These are phyloP conservation scores for Trichomonas vaginalis DNA, from an alignment of 208 protist species.

Conservation along the genomic window DNA sequence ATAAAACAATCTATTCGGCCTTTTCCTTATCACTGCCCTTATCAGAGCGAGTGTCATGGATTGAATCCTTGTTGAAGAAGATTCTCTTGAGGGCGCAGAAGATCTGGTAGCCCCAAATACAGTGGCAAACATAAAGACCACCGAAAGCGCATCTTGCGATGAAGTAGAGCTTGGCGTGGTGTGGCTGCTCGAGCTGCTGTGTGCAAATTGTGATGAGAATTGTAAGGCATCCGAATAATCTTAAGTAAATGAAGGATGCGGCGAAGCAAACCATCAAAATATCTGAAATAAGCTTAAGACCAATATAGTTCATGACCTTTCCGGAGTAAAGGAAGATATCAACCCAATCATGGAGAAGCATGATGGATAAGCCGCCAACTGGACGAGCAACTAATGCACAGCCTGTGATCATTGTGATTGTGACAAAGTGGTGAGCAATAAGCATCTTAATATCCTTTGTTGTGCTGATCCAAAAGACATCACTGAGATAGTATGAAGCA, in stretches of 20 bases:
- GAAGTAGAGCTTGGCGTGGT: neutral
- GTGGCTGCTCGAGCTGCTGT: neutral
- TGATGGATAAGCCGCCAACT: neutral
- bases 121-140: neutral
- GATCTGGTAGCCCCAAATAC: neutral
- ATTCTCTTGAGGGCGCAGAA: neutral
- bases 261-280: neutral
- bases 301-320: neutral
- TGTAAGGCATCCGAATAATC: neutral
- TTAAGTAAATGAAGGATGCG: neutral
- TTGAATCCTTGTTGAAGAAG: neutral
- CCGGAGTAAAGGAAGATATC: neutral
- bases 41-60: neutral
- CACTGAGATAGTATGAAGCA: neutral
- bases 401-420: neutral
- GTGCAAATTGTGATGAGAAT: neutral
- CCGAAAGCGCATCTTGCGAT: neutral
- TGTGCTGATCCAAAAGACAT: neutral
- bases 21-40: neutral
- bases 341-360: neutral
- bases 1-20: neutral
- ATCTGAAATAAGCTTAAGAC: neutral
- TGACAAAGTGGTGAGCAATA: neutral
- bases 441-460: neutral
- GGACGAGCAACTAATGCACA: neutral